Base-by-base conservation (phyloP, 2,329 filamentous ascomycete species). In the Chrysoporthe cubensis region DNA sequence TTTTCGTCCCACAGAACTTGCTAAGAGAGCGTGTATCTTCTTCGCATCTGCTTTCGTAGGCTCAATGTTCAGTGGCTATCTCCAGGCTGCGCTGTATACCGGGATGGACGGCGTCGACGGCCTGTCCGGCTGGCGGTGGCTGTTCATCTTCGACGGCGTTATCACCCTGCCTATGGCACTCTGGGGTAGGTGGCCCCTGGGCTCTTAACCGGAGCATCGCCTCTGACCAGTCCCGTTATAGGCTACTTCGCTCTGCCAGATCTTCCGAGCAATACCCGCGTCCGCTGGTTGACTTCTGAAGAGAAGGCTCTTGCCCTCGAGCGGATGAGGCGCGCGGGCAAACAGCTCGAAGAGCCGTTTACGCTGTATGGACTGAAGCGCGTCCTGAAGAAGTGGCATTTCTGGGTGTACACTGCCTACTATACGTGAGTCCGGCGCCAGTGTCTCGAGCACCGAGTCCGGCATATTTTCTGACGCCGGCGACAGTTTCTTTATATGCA, bases 91-190 rank as follows among this genome's bases (percentile, higher is more conserved):
- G 14, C 62, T 71, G 1, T 75, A 75, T 57, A 71, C 71, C 2
- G 70, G 71, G 8, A 70, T 76, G 42, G 71, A 75, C 18, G 75
- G 74, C 18, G 68, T 70, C 1, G 58, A 58, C 7, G 72, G 74
- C 2, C 58, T 74, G 0, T 69, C 73, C 3, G 74, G 74, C 4
- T 75, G 74, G 73, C 62, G 74, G 18, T 76, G 75, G 74, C 69
- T 76, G 1, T 76, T 75, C 57, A 71, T 76, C 1, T 64, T 71
- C 2, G 76, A 78, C 42, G 75, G 75, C 5, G 71, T 75, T 9
- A 77, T 78, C 14, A 76, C 74, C 0, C 52, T 78, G 9, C 76
- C 76, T 8, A 73, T 77, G 21, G 76, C 76, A 8, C 34, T 77
- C 1, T 75, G 70, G 73, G 73, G 64, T 71, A 52, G 18, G 48